Evolutionary conservation across 2,329 filamentous ascomycete genomes (phyloP).

Genomic region (Botrytis porri): DNA sequence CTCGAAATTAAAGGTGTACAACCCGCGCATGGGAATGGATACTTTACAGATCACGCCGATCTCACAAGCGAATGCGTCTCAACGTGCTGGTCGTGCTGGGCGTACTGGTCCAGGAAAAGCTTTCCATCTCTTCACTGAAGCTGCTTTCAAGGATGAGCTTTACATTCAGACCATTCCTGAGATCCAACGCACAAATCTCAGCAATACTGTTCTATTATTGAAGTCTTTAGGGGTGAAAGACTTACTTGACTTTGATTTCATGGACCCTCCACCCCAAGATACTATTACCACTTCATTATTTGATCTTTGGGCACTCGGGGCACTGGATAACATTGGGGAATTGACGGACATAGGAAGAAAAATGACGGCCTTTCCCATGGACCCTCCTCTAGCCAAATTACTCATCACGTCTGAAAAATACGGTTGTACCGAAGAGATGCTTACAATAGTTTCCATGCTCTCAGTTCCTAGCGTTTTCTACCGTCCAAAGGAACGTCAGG

Average conservation of each 20-base stretch:
- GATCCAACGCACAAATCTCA: slow-evolving; percentile 93
- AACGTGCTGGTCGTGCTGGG: slow-evolving; percentile 89
- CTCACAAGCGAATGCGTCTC: slow-evolving; percentile 91
- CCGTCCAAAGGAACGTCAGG: slow-evolving; percentile 90
- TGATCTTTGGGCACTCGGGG: slow-evolving; percentile 93
- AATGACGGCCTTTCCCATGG: slow-evolving; percentile 99
- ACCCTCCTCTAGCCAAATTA: slow-evolving; percentile 90
- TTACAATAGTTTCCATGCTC: slow-evolving; percentile 97
- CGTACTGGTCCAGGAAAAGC: slow-evolving; percentile 94
- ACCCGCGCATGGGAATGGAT: slow-evolving; percentile 99
- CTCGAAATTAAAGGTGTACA: slow-evolving; percentile 98
- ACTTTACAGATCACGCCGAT: slow-evolving; percentile 97
- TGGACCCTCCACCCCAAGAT: slow-evolving; percentile 97
- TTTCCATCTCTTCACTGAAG: slow-evolving; percentile 90
- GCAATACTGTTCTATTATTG: slow-evolving; percentile 89
- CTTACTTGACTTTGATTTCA: slow-evolving; percentile 94
- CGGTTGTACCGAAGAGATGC: slow-evolving; percentile 93
- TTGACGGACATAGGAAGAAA: slow-evolving; percentile 81
- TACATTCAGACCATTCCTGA: slow-evolving; percentile 97
- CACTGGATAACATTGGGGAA: slow-evolving; percentile 89
- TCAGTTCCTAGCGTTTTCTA: slow-evolving; percentile 97
- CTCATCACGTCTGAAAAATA: slow-evolving; percentile 89
- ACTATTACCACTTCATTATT: slow-evolving; percentile 97
- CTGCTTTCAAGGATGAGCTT: slow-evolving; percentile 91
- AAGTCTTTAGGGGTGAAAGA: slow-evolving; percentile 95